phyloP scores from a whole-genome alignment of 495 filamentous ascomycete genomes.

The Daldinia vernicosa region DNA sequence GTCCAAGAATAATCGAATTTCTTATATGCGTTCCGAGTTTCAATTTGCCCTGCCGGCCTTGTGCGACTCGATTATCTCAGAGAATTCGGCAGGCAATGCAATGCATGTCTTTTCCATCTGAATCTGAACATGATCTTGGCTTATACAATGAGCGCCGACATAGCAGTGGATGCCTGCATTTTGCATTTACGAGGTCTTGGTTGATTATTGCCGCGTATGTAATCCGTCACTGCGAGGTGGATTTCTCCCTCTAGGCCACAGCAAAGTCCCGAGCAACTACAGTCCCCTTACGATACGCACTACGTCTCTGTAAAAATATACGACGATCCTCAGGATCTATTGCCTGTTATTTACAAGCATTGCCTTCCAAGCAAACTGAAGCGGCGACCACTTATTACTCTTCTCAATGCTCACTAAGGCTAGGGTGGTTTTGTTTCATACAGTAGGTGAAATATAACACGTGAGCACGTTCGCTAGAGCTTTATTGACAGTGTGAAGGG shows the following conservation, averaged over 20 bases:
- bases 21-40: slow-evolving; percentile 9
- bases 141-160: slow-evolving; percentile 9
- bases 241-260: not conserved
- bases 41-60: slow-evolving; percentile 13
- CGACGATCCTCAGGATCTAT: not conserved
- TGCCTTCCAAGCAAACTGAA: not conserved
- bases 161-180: slow-evolving; percentile 2
- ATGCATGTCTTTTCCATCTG: slow-evolving; percentile 24
- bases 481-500: not conserved
- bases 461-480: not conserved
- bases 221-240: not conserved
- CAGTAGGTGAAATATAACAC: slow-evolving; percentile 12
- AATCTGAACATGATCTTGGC: not conserved
- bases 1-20: slow-evolving; percentile 4
- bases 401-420: not conserved
- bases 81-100: slow-evolving; percentile 15
- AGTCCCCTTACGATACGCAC: not conserved
- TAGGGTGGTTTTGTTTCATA: slow-evolving; percentile 4
- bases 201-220: slow-evolving; percentile 11
- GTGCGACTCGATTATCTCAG: slow-evolving; percentile 27
- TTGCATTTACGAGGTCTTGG: slow-evolving; percentile 14
- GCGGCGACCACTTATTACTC: not conserved
- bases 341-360: not conserved
- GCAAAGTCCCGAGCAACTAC: not conserved
- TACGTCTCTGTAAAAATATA: not conserved